A percentile compares a stretch with the other conserved stretches of the same genome.
Conservation (phyloP, 1,284 basidiomycete species). For the Puccinia coronata region DNA sequence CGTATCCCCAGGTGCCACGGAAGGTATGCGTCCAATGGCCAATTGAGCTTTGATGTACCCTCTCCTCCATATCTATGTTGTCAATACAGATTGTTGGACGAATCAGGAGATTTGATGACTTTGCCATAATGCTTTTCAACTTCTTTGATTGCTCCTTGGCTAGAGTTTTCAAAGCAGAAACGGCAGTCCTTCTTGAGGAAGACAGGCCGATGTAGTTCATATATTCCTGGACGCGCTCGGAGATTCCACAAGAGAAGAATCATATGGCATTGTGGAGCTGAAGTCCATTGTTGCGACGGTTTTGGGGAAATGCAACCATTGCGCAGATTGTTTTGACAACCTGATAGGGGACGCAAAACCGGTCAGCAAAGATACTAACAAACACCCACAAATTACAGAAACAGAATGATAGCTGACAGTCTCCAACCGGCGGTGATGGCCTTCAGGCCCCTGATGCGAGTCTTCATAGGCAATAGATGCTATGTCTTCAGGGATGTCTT, state of each 20-base stretch:
- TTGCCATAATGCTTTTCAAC: background rate
- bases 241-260: background rate
- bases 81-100: constrained; percentile 1
- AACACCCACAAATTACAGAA: too few relatives aligned
- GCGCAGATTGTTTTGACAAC: background rate
- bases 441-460: too few relatives aligned
- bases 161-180: background rate
- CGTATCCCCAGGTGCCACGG: background rate
- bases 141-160: background rate
- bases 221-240: background rate
- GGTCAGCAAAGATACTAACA: too few relatives aligned
- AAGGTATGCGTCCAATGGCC: background rate
- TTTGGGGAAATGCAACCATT: background rate
- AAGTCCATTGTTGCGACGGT: background rate
- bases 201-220: background rate
- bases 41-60: background rate
- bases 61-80: background rate
- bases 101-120: too few relatives aligned
- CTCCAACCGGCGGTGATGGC: too few relatives aligned
- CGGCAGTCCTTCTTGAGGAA: background rate
- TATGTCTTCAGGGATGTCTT: too few relatives aligned
- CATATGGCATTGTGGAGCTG: background rate
- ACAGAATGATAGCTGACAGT: too few relatives aligned
- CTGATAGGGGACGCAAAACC: too few relatives aligned
- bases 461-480: too few relatives aligned